Evolutionary conservation across 2,329 filamentous ascomycete genomes (phyloP), one percentile per base, ranked within the genome.

Genomic region (Fusarium camptoceras): DNA sequence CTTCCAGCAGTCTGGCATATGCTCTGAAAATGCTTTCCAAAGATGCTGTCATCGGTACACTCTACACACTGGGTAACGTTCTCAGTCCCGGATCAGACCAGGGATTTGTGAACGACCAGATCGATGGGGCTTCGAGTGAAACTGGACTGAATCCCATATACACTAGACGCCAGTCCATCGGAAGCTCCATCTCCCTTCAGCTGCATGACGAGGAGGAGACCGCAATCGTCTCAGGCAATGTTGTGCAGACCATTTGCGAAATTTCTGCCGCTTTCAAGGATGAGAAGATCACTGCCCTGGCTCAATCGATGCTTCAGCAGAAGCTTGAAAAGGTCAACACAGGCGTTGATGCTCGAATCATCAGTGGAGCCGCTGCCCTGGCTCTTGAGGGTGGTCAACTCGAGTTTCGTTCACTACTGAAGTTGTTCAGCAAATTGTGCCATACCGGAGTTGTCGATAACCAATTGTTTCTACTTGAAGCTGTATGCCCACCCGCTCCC

Each of bases 11-110:
- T 73, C 84, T 99, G 34, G 94, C 94, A 4, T 91, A 91, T 71
- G 89, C 97, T 20, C 83, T 99, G 58, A 91, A 91, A 72, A 86
- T 91, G 74, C 86, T 98, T 15, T 97, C 96, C 3, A 92, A 97
- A 74, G 96, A 99, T 82, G 91, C 94, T 37, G 88, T 97, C 37
- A 98, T 99, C 71, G 97, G 94, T 8, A 98, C 94, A 2, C 84
- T 99, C 12, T 99, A 99, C 81, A 96, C 94, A 1, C 86, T 99
- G n/a, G 96, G 96, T 22, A 99, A 99, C 77, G 92, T 97, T 6
- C 85, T 99, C 16, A 98, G 94, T 73, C 91, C 94, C 8, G 89
- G 88, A 48, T 85, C 85, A 16, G 88, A 87, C 60, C 81, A 83
- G 43, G 83, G 81, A 46, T 82, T 86, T 56, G 83, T 83, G 31